phyloP scores from a whole-genome alignment of 176 grass and related monocot species.

The Pharus latifolius region DNA sequence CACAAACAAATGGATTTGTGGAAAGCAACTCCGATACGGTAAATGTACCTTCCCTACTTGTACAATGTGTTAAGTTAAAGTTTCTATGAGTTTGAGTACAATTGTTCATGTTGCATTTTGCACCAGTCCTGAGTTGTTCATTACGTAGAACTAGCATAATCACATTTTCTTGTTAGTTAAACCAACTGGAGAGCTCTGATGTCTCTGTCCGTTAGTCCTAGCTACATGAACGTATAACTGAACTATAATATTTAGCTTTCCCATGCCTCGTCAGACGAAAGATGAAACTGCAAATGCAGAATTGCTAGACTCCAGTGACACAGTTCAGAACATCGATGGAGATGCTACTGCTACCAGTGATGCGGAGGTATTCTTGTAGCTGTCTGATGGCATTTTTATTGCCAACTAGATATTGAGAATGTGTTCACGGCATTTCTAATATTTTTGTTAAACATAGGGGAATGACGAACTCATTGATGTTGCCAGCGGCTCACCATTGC shows the following conservation, averaged over 20 bases:
- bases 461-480: constrained; percentile 48
- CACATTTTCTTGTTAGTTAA: background rate
- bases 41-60: constrained; percentile 29
- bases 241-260: constrained; percentile 59
- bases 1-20: constrained; percentile 31
- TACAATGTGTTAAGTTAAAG: background rate
- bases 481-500: constrained; percentile 81
- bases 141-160: background rate
- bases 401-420: background rate
- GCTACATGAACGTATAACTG: constrained; percentile 8
- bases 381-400: background rate
- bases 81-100: background rate
- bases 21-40: constrained; percentile 31
- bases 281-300: constrained; percentile 38
- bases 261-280: constrained; percentile 54
- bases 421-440: background rate
- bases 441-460: constrained; percentile 42
- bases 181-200: no score
- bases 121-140: background rate
- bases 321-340: constrained; percentile 18
- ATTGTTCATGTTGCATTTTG: background rate
- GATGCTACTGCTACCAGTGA: constrained; percentile 20
- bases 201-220: background rate
- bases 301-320: constrained; percentile 19
- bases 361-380: constrained; percentile 29